Percentiles rank a stretch among this genome's conserved stretches.
Conservation (phyloP, 2,329 filamentous ascomycete species). For the Ceratocystis papillata region DNA sequence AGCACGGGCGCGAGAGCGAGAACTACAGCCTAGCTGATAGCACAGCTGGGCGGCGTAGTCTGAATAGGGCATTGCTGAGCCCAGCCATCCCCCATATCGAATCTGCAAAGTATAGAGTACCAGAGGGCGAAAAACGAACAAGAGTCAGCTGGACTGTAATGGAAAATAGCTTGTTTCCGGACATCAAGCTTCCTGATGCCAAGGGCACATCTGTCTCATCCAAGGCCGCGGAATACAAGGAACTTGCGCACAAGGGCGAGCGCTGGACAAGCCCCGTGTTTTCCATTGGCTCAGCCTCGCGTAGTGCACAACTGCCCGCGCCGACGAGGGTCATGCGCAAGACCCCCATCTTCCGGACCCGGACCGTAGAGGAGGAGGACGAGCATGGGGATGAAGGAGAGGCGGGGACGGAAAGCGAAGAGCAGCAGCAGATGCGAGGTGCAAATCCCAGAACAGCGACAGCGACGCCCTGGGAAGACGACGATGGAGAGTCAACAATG, state of each 20-base stretch:
- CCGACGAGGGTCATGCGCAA: slow-evolving; percentile 37
- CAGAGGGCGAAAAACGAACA: slow-evolving; percentile 36
- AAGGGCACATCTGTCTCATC: slow-evolving; percentile 51
- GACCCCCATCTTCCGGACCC: background rate
- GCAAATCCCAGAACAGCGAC: background rate
- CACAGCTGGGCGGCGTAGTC: background rate
- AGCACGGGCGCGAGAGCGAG: slow-evolving; percentile 12
- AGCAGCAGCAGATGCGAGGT: background rate
- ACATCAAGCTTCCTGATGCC: slow-evolving; percentile 65
- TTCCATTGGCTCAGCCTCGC: slow-evolving; percentile 65
- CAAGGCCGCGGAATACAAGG: slow-evolving; percentile 89
- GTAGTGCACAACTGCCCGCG: slow-evolving; percentile 61
- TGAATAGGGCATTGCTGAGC: background rate
- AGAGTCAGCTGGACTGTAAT: slow-evolving; percentile 28
- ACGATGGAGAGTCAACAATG: slow-evolving; percentile 13
- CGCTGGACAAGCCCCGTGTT: slow-evolving; percentile 94
- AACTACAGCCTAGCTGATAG: background rate
- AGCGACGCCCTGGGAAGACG: slow-evolving; percentile 7
- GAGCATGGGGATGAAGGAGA: background rate
- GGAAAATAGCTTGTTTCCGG: slow-evolving; percentile 79
- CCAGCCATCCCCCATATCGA: background rate
- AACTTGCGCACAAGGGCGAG: slow-evolving; percentile 77
- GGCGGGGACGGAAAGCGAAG: background rate
- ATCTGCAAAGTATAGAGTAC: background rate
- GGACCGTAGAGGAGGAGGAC: background rate